phyloP scores from a whole-genome alignment of 2,329 filamentous ascomycete species.

The Curvularia spicifera region DNA sequence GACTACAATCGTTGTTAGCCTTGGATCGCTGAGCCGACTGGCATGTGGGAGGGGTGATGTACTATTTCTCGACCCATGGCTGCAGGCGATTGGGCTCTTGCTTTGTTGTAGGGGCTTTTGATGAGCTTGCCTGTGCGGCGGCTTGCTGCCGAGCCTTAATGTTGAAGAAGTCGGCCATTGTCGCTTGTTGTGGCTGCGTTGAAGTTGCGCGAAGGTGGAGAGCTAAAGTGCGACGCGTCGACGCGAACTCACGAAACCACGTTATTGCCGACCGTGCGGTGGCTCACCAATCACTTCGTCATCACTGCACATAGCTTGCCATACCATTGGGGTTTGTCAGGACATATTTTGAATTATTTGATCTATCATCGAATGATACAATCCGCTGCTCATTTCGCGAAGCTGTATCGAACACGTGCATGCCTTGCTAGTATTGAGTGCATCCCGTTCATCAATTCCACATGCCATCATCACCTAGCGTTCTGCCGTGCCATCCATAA shows the following conservation, averaged over 20 bases:
- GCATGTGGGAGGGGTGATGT: conserved; percentile 28
- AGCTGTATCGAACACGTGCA: conserved; percentile 16
- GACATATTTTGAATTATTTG: conserved; percentile 14
- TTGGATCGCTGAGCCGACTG: neutral
- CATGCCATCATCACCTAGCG: neutral
- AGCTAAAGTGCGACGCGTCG: conserved; percentile 43
- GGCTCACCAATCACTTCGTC: conserved; percentile 23
- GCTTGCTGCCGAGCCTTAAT: conserved; percentile 81
- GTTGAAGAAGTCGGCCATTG: conserved; percentile 93
- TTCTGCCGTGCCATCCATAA: conserved; percentile 2
- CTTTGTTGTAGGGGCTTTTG: conserved; percentile 67
- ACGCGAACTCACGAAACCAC: conserved; percentile 43
- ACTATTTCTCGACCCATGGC: conserved; percentile 99
- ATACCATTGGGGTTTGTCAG: neutral
- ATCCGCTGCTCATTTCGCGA: neutral
- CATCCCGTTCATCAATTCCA: conserved; percentile 7
- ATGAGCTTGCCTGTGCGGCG: conserved; percentile 73
- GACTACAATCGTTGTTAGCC: conserved; percentile 60
- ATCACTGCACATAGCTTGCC: neutral
- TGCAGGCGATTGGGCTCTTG: conserved; percentile 73
- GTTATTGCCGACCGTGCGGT: conserved; percentile 26
- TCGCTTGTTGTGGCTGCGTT: conserved; percentile 12
- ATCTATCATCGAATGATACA: neutral
- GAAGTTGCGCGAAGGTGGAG: conserved; percentile 17
- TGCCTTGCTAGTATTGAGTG: conserved; percentile 1